Base-by-base conservation (phyloP, 1,284 basidiomycete genomes). In the Apiotrichum porosum region DNA sequence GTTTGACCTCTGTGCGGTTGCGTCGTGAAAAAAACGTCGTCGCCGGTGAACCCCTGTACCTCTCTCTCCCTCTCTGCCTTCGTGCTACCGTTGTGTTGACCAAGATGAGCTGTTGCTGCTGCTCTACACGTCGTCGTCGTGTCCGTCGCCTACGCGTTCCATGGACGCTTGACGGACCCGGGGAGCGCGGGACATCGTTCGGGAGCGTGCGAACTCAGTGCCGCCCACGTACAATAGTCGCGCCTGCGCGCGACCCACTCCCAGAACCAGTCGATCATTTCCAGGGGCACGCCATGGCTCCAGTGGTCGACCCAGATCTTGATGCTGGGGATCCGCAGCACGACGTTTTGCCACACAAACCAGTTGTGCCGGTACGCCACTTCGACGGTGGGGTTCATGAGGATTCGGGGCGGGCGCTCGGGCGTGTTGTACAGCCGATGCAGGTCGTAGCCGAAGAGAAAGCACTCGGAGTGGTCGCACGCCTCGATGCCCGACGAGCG, bases 391-490 rank as follows among this genome's bases (percentile, higher is more conserved):
- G 78, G 77, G 56, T 80, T 80, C 58, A 79, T 73, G 56, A 68
- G 73, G 45, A 80, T 76, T 24, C 68, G 68, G 1, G 74, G 72
- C 10, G 62, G 65, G 12, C 60, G 43, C 15, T 43, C 45, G 28
- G 68, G 56, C 37, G 77, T 54, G 17, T 65, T 63, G 48, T 78
- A 76, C 26, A 78, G 50, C 4, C 79, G 75, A 49, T 81, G 76
- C 23, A 82, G 63, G 61, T 82, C 81, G 63, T 80, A 80, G 6
- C 77, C 78, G 15, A 79, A 68, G 41, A 80, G 60, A 67, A 81
- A 79, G 32, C 76, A 80, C 66, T 82, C 81, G 19, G 75, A 77
- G 33, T 78, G 77, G 57, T 74, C 77, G 62, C 81, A 82, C 47
- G 77, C 75, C 9, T 61, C 68, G 19, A 67, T 55, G 1, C 51